phyloP scores from a whole-genome alignment of 148 eudicot genomes.

The Pouteria glomerata region DNA sequence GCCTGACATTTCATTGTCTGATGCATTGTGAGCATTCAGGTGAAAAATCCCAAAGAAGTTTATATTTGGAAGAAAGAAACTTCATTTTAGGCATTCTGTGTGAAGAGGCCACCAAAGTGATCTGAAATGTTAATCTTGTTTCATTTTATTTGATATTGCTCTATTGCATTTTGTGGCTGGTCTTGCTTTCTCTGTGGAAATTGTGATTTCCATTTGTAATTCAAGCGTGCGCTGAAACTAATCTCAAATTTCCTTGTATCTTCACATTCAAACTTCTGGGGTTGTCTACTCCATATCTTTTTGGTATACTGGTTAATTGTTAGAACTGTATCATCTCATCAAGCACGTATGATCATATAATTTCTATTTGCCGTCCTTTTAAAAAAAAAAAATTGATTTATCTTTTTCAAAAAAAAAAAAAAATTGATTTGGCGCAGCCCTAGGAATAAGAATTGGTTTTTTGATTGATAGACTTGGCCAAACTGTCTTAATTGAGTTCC shows the following conservation, averaged over 20 bases:
- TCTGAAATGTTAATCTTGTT: not conserved
- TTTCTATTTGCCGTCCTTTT: no score
- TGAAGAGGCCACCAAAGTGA: not conserved
- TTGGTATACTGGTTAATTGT: no score
- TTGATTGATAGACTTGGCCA: no score
- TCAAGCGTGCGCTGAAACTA: not conserved
- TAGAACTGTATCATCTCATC: not conserved
- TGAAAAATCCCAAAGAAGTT: not conserved
- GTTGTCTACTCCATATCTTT: not conserved
- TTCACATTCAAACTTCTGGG: not conserved
- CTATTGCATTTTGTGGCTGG: not conserved
- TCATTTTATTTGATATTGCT: not conserved
- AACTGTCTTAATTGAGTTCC: no score
- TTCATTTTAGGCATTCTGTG: not conserved
- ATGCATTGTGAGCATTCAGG: no score
- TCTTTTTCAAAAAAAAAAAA: no score
- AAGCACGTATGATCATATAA: no score
- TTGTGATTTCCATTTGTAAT: not conserved
- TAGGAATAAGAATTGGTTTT: no score
- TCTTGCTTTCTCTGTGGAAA: not conserved
- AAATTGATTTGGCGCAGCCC: no score
- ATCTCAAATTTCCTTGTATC: not conserved
- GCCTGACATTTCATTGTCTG: no score
- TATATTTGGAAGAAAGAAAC: not conserved
- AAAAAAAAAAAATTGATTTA: no score